These are phyloP conservation scores for Ustilago crameri DNA, from an alignment of 1,284 basidiomycete genomes.

Conservation along the genomic window DNA sequence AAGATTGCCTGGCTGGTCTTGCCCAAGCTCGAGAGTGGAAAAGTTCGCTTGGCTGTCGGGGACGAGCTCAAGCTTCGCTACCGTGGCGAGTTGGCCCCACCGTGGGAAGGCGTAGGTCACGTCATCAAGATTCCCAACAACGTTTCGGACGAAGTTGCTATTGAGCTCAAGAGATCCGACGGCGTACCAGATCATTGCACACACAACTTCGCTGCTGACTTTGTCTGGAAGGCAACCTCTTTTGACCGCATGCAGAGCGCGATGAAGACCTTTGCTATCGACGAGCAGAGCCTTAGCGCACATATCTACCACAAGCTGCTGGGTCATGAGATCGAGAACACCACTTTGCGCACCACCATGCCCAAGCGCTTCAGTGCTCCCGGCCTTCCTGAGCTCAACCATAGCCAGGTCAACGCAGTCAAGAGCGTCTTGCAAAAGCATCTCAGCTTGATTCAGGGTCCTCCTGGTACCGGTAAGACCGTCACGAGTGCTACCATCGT, in stretches of 20 bases:
- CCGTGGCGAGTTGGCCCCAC: slow-evolving; percentile 79
- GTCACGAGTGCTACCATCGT: slow-evolving; percentile 99
- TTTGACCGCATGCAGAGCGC: slow-evolving; percentile 99
- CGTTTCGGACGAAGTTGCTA: slow-evolving; percentile 94
- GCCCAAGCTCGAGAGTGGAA: slow-evolving; percentile 96
- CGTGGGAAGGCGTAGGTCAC: slow-evolving; percentile 95
- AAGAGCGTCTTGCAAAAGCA: slow-evolving; percentile 98
- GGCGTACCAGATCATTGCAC: slow-evolving; percentile 95
- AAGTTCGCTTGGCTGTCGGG: slow-evolving; percentile 94
- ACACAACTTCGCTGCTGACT: slow-evolving; percentile 94
- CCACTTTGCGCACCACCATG: slow-evolving; percentile 85
- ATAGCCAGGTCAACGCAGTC: slow-evolving; percentile 99
- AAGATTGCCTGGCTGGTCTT: slow-evolving; percentile 95
- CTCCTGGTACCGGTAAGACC: slow-evolving; percentile 98
- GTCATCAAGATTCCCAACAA: slow-evolving; percentile 99
- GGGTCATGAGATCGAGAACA: slow-evolving; percentile 92
- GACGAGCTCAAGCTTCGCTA: slow-evolving; percentile 94
- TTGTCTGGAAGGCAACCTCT: slow-evolving; percentile 99
- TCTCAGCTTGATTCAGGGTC: slow-evolving; percentile 92
- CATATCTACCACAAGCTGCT: slow-evolving; percentile 99
- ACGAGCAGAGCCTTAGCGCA: slow-evolving; percentile 98
- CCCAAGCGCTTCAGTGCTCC: slow-evolving; percentile 95
- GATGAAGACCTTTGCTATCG: slow-evolving; percentile 99
- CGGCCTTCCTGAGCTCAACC: slow-evolving; percentile 96
- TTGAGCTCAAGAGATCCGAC: slow-evolving; percentile 89